phyloP scores from a whole-genome alignment of 768 basidiomycete species.

The Pluteus cervinus region DNA sequence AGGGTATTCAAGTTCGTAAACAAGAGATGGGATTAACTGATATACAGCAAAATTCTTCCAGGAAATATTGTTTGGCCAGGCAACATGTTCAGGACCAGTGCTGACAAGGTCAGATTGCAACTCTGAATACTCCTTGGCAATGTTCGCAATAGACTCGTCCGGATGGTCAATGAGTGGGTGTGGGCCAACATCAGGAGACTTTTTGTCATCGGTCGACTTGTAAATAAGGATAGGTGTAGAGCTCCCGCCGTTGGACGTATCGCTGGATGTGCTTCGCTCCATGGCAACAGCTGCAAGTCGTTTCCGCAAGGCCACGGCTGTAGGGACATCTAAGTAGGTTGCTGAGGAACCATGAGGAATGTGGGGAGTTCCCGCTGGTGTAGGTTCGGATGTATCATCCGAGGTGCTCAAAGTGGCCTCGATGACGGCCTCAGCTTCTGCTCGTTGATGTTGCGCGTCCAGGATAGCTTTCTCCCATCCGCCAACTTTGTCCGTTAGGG shows the following conservation, averaged over 20 bases:
- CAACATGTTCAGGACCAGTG: conserved; percentile 56
- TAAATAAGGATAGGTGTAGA: conserved; percentile 5
- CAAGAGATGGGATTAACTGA: conserved; percentile 84
- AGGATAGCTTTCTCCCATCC: conserved; percentile 61
- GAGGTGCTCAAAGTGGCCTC: conserved; percentile 7
- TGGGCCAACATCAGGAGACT: conserved; percentile 16
- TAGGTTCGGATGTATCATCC: conserved; percentile 18
- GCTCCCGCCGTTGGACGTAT: conserved; percentile 14
- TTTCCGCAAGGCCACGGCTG: conserved; percentile 48
- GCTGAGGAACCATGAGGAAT: conserved; percentile 39
- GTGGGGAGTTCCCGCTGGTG: conserved; percentile 37
- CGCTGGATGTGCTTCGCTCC: no score
- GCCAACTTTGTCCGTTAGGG: conserved; percentile 44
- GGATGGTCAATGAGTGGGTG: conserved; percentile 64
- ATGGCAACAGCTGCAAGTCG: conserved; percentile 42
- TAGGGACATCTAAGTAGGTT: conserved; percentile 48
- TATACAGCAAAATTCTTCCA: conserved; percentile 80
- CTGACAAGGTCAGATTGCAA: conserved; percentile 72
- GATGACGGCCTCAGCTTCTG: conserved; percentile 28
- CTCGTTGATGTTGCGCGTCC: conserved; percentile 40
- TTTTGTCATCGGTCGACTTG: conserved; percentile 8
- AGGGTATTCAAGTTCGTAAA: conserved; percentile 96
- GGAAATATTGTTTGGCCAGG: conserved; percentile 84
- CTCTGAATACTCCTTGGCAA: conserved; percentile 75
- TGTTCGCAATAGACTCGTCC: conserved; percentile 50